Conservation (phyloP, 164 flowering plant species). For the Saururus chinensis region DNA sequence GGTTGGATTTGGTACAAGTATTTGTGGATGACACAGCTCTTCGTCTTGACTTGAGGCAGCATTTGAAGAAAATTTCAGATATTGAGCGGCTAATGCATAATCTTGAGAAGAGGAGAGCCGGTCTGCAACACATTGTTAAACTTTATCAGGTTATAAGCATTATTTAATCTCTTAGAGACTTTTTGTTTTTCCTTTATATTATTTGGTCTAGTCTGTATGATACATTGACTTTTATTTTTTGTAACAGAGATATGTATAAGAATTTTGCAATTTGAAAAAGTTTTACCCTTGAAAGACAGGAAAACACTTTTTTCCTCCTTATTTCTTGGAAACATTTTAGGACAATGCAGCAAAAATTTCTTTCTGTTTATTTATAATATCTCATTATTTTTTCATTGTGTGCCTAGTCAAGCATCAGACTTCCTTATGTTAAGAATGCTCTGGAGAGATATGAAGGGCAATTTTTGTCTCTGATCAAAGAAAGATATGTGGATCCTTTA, state of each 20-base stretch:
- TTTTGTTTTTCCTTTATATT: too few species aligned
- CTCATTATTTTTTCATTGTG: slow-evolving; percentile 7
- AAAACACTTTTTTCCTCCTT: not conserved
- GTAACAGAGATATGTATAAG: not conserved
- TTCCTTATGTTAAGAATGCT: slow-evolving; percentile 73
- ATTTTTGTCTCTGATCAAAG: slow-evolving; percentile 59
- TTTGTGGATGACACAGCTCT: slow-evolving; percentile 90
- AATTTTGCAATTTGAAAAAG: not conserved
- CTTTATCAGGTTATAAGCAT: slow-evolving; percentile 69
- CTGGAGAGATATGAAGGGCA: slow-evolving; percentile 65
- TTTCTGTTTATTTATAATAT: not conserved
- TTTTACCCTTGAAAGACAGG: not conserved
- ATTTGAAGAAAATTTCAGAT: slow-evolving; percentile 83
- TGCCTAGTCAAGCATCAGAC: slow-evolving; percentile 78
- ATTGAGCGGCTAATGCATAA: slow-evolving; percentile 58
- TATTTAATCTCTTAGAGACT: not conserved
- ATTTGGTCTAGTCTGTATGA: not conserved
- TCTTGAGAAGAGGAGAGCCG: slow-evolving; percentile 67
- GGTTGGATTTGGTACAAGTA: slow-evolving; percentile 85
- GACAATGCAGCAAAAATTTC: not conserved
- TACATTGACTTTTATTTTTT: too few species aligned
- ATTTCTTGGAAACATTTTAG: too few species aligned
- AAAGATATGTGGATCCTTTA: slow-evolving; percentile 53
- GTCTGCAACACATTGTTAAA: slow-evolving; percentile 75
- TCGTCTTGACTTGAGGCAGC: slow-evolving; percentile 89